A percentile compares a stretch with the other conserved stretches of the same genome.
These are phyloP conservation scores for Oryza punctata DNA, from an alignment of 176 grass and related monocot species.

Conservation along the genomic window DNA sequence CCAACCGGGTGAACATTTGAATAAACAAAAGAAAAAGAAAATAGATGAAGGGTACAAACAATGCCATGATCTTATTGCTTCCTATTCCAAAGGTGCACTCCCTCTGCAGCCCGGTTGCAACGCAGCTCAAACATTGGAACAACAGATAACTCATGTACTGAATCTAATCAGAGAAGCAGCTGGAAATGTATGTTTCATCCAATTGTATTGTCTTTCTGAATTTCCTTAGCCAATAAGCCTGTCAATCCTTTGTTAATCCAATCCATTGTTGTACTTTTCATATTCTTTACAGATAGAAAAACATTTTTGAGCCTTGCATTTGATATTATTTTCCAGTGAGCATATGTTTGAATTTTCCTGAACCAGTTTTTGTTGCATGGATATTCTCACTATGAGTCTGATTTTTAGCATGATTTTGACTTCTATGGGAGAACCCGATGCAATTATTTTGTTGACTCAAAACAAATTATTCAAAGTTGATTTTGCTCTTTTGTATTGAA, in stretches of 20 bases:
- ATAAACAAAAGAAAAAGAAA: slow-evolving; percentile 65
- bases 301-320: slow-evolving; percentile 4
- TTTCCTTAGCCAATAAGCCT: slow-evolving; percentile 22
- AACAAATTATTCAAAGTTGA: slow-evolving; percentile 14
- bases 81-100: slow-evolving; percentile 67
- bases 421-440: neutral
- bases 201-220: slow-evolving; percentile 24
- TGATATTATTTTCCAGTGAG: slow-evolving; percentile 12
- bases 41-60: slow-evolving; percentile 69
- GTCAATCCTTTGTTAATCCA: neutral
- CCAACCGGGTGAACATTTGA: slow-evolving; percentile 74
- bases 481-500: slow-evolving; percentile 21
- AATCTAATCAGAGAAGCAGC: slow-evolving; percentile 74
- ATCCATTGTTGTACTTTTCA: slow-evolving; percentile 20
- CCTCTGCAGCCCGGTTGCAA: slow-evolving; percentile 66
- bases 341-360: slow-evolving; percentile 8
- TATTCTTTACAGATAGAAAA: slow-evolving; percentile 13
- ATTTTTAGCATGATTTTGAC: slow-evolving; percentile 1
- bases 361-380: slow-evolving; percentile 12
- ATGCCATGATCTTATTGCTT: slow-evolving; percentile 80
- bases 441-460: slow-evolving; percentile 26
- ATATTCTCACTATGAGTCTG: neutral
- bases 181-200: slow-evolving; percentile 61
- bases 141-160: slow-evolving; percentile 60
- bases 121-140: slow-evolving; percentile 77